Conservation (phyloP, 164 flowering plant genomes). For the Chloranthus sessilifolius region DNA sequence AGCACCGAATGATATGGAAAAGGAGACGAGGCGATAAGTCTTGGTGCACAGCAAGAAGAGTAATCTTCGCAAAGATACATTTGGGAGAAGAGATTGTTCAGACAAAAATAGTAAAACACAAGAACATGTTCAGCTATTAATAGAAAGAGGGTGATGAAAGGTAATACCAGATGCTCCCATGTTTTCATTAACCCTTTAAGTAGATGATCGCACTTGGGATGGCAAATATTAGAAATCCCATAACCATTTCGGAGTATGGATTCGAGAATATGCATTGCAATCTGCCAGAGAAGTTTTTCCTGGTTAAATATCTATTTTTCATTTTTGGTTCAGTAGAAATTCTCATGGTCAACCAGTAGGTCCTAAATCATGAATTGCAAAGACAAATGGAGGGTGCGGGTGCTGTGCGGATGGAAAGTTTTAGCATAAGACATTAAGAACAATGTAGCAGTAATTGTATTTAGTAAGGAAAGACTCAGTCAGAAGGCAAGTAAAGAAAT, state of each 20-base stretch:
- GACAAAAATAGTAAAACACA: not conserved
- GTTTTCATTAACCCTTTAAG: slow-evolving; percentile 24
- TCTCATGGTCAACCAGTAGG: no score
- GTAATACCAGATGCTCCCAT: slow-evolving; percentile 28
- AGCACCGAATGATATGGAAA: slow-evolving; percentile 42
- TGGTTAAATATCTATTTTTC: not conserved
- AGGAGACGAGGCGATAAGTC: slow-evolving; percentile 37
- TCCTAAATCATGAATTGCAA: no score
- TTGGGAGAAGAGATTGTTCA: not conserved
- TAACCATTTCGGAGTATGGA: slow-evolving; percentile 26
- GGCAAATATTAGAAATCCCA: slow-evolving; percentile 25
- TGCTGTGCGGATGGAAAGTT: no score
- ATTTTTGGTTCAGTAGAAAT: not conserved
- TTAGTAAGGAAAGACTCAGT: no score
- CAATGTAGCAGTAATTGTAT: no score
- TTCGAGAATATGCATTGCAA: slow-evolving; percentile 40
- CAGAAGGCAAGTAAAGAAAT: no score
- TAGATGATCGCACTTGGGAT: slow-evolving; percentile 10
- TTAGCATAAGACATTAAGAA: no score
- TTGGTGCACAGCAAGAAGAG: slow-evolving; percentile 19
- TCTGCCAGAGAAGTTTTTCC: slow-evolving; percentile 15
- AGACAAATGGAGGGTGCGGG: no score
- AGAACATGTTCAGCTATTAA: not conserved
- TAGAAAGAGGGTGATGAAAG: slow-evolving; percentile 2
- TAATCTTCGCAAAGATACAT: slow-evolving; percentile 14